A percentile compares a stretch with the other conserved stretches of the same genome.
Evolutionary conservation across 164 flowering plant species (phyloP).

Genomic region (Cinnamomum micranthum): DNA sequence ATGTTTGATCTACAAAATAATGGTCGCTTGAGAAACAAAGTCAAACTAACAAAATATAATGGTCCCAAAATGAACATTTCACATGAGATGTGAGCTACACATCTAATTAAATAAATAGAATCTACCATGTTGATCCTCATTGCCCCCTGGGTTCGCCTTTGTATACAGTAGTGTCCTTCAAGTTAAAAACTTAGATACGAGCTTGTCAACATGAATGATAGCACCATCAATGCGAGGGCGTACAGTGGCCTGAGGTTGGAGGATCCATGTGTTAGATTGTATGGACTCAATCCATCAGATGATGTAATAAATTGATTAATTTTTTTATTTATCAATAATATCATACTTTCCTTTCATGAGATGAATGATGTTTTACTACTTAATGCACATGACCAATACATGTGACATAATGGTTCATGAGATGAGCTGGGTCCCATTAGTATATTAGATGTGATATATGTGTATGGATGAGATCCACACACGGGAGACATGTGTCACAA

Average conservation of each 20-base stretch:
- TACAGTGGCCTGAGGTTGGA: conserved; percentile 79
- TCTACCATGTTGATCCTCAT: not conserved
- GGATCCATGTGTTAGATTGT: no score
- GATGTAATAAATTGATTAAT: no score
- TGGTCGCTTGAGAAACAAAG: not conserved
- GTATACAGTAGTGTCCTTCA: not conserved
- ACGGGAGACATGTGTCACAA: no score
- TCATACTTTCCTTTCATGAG: no score
- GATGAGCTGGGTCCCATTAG: no score
- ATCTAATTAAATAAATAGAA: not conserved
- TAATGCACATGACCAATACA: no score
- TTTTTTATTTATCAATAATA: no score
- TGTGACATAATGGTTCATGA: no score
- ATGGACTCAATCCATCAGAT: no score
- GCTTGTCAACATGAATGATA: conserved; percentile 82
- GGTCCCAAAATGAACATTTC: not conserved
- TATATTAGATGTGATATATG: no score
- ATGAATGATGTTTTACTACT: no score
- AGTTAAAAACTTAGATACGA: conserved; percentile 57
- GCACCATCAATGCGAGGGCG: conserved; percentile 86
- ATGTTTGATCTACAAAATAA: not conserved
- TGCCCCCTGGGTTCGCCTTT: not conserved
- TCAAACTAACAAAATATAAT: not conserved
- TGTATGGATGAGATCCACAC: no score
- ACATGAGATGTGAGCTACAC: not conserved